These are phyloP conservation scores for Seminavis robusta DNA, from an alignment of 108 stramenopile genomes.

Conservation along the genomic window DNA sequence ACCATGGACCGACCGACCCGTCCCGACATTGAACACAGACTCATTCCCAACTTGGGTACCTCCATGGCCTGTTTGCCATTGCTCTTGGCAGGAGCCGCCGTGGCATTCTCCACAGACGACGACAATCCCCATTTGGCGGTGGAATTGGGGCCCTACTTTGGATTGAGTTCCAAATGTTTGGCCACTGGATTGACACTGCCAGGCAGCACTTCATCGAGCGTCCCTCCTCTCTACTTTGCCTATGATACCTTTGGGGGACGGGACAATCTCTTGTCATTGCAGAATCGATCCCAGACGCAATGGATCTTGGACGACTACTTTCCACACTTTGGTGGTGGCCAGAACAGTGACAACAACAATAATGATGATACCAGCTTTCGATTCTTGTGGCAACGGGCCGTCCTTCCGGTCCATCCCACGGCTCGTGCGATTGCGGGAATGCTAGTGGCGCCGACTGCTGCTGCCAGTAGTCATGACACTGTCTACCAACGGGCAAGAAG, in stretches of 20 bases:
- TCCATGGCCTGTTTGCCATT: neutral
- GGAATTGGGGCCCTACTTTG: neutral
- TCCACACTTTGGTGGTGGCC: neutral
- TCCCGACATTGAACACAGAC: no score
- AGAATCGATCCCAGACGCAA: neutral
- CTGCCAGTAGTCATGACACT: no score
- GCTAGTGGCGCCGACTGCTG: no score
- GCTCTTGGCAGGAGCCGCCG: neutral
- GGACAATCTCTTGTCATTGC: no score
- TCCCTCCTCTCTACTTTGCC: no score
- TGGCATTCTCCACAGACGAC: neutral
- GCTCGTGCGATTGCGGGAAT: neutral
- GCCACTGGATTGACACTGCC: neutral
- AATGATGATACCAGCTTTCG: no score
- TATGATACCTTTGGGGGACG: neutral
- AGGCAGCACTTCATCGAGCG: no score
- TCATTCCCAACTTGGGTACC: neutral
- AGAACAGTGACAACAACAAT: neutral
- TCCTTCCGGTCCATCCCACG: neutral
- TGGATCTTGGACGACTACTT: slow-evolving; percentile 1
- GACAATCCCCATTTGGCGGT: neutral
- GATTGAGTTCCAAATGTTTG: neutral
- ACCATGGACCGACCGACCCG: no score
- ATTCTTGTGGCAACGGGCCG: neutral
- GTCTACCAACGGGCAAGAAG: no score